These are phyloP conservation scores for Dryadomyces sulphureus DNA, from an alignment of 2,329 filamentous ascomycete genomes.

Conservation along the genomic window DNA sequence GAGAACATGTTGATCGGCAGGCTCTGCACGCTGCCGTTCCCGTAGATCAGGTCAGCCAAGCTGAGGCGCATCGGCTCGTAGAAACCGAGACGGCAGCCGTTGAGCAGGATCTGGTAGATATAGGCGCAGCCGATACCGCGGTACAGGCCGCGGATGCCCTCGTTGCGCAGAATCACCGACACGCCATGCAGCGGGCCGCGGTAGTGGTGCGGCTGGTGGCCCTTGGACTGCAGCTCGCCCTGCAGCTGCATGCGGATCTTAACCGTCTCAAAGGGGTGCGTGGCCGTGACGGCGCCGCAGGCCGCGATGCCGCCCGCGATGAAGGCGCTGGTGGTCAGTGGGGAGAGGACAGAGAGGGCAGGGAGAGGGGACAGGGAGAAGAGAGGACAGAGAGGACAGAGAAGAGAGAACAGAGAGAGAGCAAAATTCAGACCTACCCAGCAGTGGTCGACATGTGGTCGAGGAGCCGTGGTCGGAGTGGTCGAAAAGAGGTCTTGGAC, in stretches of 20 bases:
- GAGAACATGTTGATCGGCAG: constrained; percentile 88
- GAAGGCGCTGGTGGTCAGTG: constrained; percentile 51
- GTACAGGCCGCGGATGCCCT: constrained; percentile 74
- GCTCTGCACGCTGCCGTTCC: constrained; percentile 62
- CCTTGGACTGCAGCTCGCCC: constrained; percentile 81
- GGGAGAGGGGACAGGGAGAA: neutral
- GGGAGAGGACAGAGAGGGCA: neutral
- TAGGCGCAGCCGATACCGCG: constrained; percentile 86
- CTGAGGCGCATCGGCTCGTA: constrained; percentile 82
- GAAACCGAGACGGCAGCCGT: constrained; percentile 91
- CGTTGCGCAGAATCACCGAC: constrained; percentile 76
- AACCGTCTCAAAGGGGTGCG: constrained; percentile 95
- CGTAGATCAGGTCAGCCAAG: constrained; percentile 55
- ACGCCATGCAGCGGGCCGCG: constrained; percentile 84
- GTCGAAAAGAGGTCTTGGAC: too few relatives aligned
- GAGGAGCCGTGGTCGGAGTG: too few relatives aligned
- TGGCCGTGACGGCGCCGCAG: constrained; percentile 92
- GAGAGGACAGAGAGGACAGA: too few relatives aligned
- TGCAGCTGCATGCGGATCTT: constrained; percentile 98
- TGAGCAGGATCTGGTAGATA: constrained; percentile 89
- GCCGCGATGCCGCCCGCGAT: constrained; percentile 92
- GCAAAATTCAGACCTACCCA: constrained; percentile 4
- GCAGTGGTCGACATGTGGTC: constrained; percentile 10
- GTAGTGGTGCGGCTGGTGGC: constrained; percentile 76
- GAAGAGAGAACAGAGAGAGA: neutral